These are phyloP conservation scores for Atalantia buxifolia DNA, from an alignment of 345 rosid genomes.

Conservation along the genomic window DNA sequence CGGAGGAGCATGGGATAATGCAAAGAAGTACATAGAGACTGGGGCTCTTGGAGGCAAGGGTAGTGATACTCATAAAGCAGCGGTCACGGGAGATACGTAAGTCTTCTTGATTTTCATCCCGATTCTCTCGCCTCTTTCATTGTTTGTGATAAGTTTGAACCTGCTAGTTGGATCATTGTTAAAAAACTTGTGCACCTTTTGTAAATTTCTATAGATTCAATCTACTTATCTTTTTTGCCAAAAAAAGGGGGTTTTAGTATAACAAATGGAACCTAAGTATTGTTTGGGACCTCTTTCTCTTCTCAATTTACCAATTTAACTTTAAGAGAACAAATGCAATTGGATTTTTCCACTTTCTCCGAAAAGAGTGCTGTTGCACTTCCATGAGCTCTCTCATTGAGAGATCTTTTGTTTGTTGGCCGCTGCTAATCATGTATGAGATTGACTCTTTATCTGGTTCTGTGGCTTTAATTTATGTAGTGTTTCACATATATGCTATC, in stretches of 20 bases:
- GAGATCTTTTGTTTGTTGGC: no score
- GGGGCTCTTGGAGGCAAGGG: constrained; percentile 99
- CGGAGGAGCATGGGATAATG: constrained; percentile 99
- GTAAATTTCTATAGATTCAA: no score
- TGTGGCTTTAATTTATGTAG: no score
- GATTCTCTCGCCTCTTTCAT: background rate
- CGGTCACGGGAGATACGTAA: constrained; percentile 97
- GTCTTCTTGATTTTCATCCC: constrained; percentile 20
- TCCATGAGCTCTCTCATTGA: no score
- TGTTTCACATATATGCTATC: no score
- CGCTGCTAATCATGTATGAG: no score
- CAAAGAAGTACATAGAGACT: constrained; percentile 92
- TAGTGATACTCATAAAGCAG: constrained; percentile 96
- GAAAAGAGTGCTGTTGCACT: no score
- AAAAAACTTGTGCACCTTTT: background rate
- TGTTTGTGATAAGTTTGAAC: background rate
- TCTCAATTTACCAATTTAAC: background rate
- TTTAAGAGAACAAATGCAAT: background rate
- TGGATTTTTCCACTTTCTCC: background rate
- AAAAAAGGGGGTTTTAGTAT: background rate
- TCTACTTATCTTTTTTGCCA: no score
- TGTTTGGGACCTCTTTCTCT: background rate
- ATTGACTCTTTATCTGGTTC: no score
- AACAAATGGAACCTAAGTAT: background rate
- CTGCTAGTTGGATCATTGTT: background rate